Percentiles rank a stretch among this genome's conserved stretches.
Evolutionary conservation across 441 rosid species (phyloP).

Genomic region (Brassica balearica): DNA sequence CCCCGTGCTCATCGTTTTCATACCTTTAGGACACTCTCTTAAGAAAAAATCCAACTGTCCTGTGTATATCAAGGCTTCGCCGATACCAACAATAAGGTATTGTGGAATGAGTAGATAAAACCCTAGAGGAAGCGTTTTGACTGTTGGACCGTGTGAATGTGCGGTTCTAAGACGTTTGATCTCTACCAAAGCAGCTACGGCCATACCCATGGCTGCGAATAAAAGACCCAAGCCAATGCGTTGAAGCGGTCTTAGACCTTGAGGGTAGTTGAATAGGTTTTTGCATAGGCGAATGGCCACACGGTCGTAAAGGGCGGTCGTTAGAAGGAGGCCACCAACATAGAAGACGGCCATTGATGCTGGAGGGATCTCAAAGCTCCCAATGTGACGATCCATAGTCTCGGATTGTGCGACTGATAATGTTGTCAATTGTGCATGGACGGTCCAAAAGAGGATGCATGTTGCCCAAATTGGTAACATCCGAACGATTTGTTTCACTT

Average conservation of each 20-base stretch:
- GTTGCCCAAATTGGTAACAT: conserved; percentile 97
- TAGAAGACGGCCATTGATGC: conserved; percentile 79
- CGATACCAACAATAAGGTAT: conserved; percentile 78
- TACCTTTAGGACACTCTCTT: conserved; percentile 91
- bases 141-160: conserved; percentile 44
- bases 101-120: conserved; percentile 86
- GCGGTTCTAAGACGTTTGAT: conserved; percentile 61
- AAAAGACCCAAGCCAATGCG: conserved; percentile 72
- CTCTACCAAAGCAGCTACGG: conserved; percentile 69
- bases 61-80: conserved; percentile 82
- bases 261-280: conserved; percentile 61
- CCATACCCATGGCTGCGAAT: conserved; percentile 66
- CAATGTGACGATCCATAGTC: conserved; percentile 87
- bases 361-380: conserved; percentile 75
- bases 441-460: conserved; percentile 87
- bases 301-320: conserved; percentile 81
- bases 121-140: conserved; percentile 60
- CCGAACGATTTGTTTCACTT: conserved; percentile 79
- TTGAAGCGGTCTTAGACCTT: conserved; percentile 79
- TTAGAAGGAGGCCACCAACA: conserved; percentile 77
- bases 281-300: conserved; percentile 56
- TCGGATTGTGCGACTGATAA: conserved; percentile 92
- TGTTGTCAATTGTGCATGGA: conserved; percentile 91
- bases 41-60: conserved; percentile 92
- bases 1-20: conserved; percentile 97